Percentiles rank a stretch among this genome's conserved stretches.
These are phyloP conservation scores for Microthlaspi erraticum DNA, from an alignment of 345 rosid species.

Conservation along the genomic window DNA sequence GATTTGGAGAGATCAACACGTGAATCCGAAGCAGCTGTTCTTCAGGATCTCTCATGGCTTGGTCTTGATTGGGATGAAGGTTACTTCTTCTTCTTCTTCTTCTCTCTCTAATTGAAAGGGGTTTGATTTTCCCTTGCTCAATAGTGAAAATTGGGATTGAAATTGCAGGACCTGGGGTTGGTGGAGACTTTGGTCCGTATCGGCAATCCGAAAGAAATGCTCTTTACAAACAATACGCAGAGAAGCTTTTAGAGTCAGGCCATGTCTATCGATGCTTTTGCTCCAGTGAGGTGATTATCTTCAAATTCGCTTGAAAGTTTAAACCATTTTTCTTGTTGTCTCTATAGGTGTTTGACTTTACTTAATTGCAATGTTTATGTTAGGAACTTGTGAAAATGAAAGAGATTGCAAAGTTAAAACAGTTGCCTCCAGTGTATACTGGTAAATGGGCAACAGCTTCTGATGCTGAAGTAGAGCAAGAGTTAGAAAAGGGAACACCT, in stretches of 20 bases:
- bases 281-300: constrained; percentile 66
- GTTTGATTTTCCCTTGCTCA: not conserved
- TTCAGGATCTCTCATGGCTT: constrained; percentile 87
- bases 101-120: not conserved
- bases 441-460: constrained; percentile 90
- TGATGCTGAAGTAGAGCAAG: constrained; percentile 68
- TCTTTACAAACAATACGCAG: constrained; percentile 73
- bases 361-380: constrained; percentile 6
- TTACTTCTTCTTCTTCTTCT: constrained; percentile 30
- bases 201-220: constrained; percentile 94
- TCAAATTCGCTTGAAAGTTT: not conserved
- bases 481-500: constrained; percentile 80
- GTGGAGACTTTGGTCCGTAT: constrained; percentile 87
- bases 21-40: constrained; percentile 92
- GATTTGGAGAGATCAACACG: constrained; percentile 92
- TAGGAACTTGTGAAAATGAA: constrained; percentile 97
- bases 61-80: constrained; percentile 98
- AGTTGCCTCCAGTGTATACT: constrained; percentile 80
- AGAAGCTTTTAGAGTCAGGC: constrained; percentile 80
- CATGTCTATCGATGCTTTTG: constrained; percentile 94
- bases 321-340: not conserved
- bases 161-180: constrained; percentile 71
- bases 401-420: constrained; percentile 70
- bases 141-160: constrained; percentile 10
- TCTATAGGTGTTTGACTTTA: constrained; percentile 13